Conservation (phyloP, 2,329 filamentous ascomycete species). For the Shiraia bambusicola region DNA sequence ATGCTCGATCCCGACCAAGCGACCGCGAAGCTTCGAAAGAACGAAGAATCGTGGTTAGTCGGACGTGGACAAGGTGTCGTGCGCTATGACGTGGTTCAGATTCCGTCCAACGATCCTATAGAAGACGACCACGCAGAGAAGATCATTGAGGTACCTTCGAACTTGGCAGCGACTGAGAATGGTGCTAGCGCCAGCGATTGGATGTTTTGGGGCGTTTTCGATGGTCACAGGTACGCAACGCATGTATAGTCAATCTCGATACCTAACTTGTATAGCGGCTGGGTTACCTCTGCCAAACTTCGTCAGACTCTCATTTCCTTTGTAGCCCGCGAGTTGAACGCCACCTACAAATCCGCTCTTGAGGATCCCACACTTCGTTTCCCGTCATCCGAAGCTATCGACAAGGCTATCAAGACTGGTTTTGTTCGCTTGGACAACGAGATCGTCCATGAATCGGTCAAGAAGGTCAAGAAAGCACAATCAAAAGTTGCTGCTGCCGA, state of each 20-base stretch:
- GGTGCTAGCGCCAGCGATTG: conserved; percentile 72
- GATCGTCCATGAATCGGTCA: conserved; percentile 89
- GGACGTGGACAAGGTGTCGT: conserved; percentile 88
- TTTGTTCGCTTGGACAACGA: conserved; percentile 89
- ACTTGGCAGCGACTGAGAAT: conserved; percentile 57
- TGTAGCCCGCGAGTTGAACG: conserved; percentile 89
- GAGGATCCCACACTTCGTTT: conserved; percentile 58
- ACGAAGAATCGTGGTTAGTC: conserved; percentile 89
- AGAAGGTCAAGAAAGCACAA: conserved; percentile 85
- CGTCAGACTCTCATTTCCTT: conserved; percentile 89
- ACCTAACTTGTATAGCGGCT: conserved; percentile 63
- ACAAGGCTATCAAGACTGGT: conserved; percentile 87
- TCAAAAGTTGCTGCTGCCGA: conserved; percentile 91
- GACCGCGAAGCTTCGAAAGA: conserved; percentile 81
- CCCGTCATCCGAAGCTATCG: conserved; percentile 78
- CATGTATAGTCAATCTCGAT: neutral
- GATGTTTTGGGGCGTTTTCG: conserved; percentile 99
- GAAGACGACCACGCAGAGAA: conserved; percentile 98
- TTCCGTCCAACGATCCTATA: conserved; percentile 95
- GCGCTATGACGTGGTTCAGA: conserved; percentile 88
- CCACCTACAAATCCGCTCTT: conserved; percentile 78
- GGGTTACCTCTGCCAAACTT: conserved; percentile 96
- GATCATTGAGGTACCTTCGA: conserved; percentile 83
- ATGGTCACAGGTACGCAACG: conserved; percentile 76
- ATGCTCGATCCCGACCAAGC: conserved; percentile 97